Evolutionary conservation across 2,329 filamentous ascomycete species (phyloP).

Genomic region (Aspergillaceae sp.): DNA sequence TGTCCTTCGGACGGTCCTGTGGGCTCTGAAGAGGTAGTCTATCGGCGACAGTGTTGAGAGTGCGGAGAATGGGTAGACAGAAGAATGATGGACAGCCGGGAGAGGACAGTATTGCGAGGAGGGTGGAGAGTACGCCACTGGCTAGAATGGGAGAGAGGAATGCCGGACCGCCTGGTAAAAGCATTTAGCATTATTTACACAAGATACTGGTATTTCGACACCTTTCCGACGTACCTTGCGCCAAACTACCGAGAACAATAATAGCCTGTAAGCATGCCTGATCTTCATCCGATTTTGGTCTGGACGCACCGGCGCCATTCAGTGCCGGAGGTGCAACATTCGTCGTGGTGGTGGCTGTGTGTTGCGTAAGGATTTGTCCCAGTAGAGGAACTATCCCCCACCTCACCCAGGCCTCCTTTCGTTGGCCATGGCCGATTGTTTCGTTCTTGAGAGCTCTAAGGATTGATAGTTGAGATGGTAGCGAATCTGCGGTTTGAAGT

Average conservation of each 20-base stretch:
- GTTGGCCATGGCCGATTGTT: constrained; percentile 75
- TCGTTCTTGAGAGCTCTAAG: constrained; percentile 78
- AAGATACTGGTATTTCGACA: neutral
- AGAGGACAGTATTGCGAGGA: constrained; percentile 63
- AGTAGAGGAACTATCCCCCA: constrained; percentile 55
- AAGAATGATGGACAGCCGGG: constrained; percentile 56
- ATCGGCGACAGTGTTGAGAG: constrained; percentile 62
- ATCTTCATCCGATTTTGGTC: constrained; percentile 52
- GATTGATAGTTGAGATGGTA: constrained; percentile 41
- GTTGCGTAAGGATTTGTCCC: constrained; percentile 39
- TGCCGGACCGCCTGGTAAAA: constrained; percentile 59
- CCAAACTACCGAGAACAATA: constrained; percentile 75
- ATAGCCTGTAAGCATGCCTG: constrained; percentile 67
- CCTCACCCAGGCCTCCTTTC: constrained; percentile 70
- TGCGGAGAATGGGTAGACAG: constrained; percentile 63
- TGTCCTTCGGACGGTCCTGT: constrained; percentile 41
- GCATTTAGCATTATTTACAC: neutral
- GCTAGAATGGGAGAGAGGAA: constrained; percentile 69
- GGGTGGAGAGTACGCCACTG: constrained; percentile 57
- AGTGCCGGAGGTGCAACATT: constrained; percentile 19
- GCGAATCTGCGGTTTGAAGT: constrained; percentile 46
- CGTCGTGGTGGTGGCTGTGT: constrained; percentile 25
- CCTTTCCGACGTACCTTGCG: constrained; percentile 53
- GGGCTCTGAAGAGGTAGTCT: constrained; percentile 51
- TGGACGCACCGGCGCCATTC: constrained; percentile 25